phyloP scores from a whole-genome alignment of 2,329 filamentous ascomycete genomes.

The Fusarium chlamydosporum region DNA sequence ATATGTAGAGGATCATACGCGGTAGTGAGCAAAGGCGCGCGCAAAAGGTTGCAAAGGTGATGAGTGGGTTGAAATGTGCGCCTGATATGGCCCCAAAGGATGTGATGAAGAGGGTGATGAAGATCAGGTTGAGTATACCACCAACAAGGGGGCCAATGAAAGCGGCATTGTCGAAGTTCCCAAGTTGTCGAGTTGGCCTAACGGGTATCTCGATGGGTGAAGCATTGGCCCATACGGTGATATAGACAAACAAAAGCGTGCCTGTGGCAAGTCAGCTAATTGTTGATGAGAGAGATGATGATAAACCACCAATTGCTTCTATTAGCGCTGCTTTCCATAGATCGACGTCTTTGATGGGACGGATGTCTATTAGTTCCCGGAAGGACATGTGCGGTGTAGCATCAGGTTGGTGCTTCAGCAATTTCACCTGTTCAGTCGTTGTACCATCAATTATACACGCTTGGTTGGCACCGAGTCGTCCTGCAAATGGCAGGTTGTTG shows the following conservation, averaged over 20 bases:
- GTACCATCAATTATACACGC: conserved; percentile 12
- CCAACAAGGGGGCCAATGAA: conserved; percentile 53
- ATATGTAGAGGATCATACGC: conserved; percentile 64
- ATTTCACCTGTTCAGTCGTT: conserved; percentile 16
- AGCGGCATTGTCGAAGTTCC: conserved; percentile 46
- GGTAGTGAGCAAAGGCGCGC: conserved; percentile 65
- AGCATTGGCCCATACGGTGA: conserved; percentile 39
- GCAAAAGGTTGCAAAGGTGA: conserved; percentile 68
- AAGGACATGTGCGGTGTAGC: conserved; percentile 59
- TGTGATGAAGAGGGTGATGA: conserved; percentile 65
- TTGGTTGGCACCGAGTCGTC: conserved; percentile 44
- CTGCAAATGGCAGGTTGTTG: conserved; percentile 37
- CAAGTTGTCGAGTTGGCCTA: conserved; percentile 29
- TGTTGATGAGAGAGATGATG: fast-evolving
- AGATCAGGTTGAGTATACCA: conserved; percentile 51
- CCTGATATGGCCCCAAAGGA: conserved; percentile 64
- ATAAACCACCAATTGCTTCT: conserved; percentile 53
- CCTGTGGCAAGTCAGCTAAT: background rate
- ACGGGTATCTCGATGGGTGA: conserved; percentile 33
- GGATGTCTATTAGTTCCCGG: conserved; percentile 53
- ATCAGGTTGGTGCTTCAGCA: conserved; percentile 56
- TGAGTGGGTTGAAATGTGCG: conserved; percentile 68
- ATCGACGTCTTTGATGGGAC: conserved; percentile 53
- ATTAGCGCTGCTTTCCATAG: conserved; percentile 60
- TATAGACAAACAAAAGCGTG: conserved; percentile 42